Base-by-base conservation (phyloP, 2,329 filamentous ascomycete species). In the Diaporthe citri region DNA sequence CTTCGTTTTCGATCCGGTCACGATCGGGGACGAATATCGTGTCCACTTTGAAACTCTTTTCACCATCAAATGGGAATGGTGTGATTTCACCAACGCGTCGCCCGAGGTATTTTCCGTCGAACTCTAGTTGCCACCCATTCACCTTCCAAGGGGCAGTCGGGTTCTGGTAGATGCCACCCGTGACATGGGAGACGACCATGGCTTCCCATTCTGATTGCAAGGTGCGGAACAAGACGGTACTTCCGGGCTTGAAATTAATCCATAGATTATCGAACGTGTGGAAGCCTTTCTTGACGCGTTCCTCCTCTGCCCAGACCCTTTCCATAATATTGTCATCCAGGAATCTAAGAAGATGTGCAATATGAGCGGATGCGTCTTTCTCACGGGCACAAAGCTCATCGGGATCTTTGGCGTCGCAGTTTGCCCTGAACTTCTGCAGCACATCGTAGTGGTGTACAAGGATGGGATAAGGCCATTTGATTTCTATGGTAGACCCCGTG, bases 391-490 rank as follows among this genome's bases (percentile, higher is more conserved):
- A 81, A 1, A 78, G 17, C 0, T 77, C 72, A 0, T 51, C 28
- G 31, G 69, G 70, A 60, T 75, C 75, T 13, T 67, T 34, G 13
- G 71, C 48, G 22, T 43, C 5, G 57, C 52, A 13, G 77, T 72
- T 2, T 3, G n/a, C 28, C 15, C 73, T 66, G 31, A 78, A 79
- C 6, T 74, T 46, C 3, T 34, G 5, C 1, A 81, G 74, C 66
- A 80, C 79, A 12, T 79, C 79, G 70, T 79, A 82, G 69, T 82
- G 80, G 55, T 82, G 80, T 4, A 78, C 80, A 2, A 82, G 64
- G 1, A 81, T 74, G 0, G 77, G 25, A 46, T 81, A 81, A 0
- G 81, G 80, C 77, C 76, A 78, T 0, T 69, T 3, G 28, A 82
- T 71, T 2, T 76, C 66, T 17, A 79, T 62, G 3, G 73, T 22